These are phyloP conservation scores for Earliella scabrosa DNA, from an alignment of 1,284 basidiomycete genomes.

Conservation along the genomic window DNA sequence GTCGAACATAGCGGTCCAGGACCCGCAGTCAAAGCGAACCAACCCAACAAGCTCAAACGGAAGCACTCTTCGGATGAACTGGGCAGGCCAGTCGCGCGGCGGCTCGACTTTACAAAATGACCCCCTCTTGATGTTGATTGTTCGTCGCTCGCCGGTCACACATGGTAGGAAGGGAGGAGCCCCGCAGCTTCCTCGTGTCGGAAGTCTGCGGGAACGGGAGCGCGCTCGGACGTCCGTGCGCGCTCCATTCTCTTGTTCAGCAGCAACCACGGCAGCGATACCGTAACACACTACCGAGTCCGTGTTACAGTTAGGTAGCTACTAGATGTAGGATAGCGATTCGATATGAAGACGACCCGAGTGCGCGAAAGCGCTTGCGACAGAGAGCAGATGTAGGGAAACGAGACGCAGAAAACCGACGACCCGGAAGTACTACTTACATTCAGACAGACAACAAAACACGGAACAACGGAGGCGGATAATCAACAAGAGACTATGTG, in stretches of 20 bases:
- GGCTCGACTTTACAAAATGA: conserved; percentile 46
- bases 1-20: conserved; percentile 47
- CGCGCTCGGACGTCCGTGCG: neutral
- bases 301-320: conserved; percentile 27
- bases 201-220: neutral
- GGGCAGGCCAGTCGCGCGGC: conserved; percentile 48
- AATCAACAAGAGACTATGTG: neutral
- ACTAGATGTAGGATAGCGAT: conserved; percentile 15
- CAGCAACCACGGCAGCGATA: conserved; percentile 1
- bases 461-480: neutral
- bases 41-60: conserved; percentile 51
- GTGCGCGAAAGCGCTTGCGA: neutral
- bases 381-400: neutral
- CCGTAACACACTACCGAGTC: conserved; percentile 15
- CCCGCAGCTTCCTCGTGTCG: neutral
- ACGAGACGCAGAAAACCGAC: neutral
- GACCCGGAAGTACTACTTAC: neutral
- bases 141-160: neutral
- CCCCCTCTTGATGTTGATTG: too few species aligned
- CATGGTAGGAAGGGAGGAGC: neutral
- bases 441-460: neutral
- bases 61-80: conserved; percentile 48
- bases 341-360: neutral
- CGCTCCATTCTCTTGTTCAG: conserved; percentile 11
- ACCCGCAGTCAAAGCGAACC: conserved; percentile 42